Evolutionary conservation across 2,329 filamentous ascomycete species (phyloP), one percentile per base, ranked within the genome.

Genomic region (Microdochium trichocladiopsis): DNA sequence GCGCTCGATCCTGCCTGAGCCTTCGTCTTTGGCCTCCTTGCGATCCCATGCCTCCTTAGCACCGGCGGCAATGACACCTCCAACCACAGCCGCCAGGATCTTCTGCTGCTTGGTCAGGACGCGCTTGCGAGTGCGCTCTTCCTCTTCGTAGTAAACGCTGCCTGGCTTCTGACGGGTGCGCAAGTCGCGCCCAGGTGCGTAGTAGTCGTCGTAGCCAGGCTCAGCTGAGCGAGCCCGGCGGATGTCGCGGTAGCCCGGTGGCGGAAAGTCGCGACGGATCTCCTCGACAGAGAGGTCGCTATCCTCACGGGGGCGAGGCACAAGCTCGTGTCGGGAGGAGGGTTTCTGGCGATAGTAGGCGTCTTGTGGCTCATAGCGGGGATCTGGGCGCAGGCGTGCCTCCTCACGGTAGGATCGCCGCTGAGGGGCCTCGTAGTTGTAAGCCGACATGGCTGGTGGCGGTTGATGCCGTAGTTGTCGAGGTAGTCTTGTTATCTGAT

Each of bases 191-290:
- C 71, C 70, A 56, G 74, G 72, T 56, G 76, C 72, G 56, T 82
- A 76, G 63, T 83, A 80, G 53, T 84, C 79, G 65, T 84, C 79
- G 61, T 82, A 75, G 55, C 73, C 72, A 47, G 78, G 75, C 52
- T 85, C 84, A 52, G 79, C 79, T 6, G 86, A 88, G 60, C 84
- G 79, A 59, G 85, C 75, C 53, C 86, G 80, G 58, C 82, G 79
- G 36, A 78, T 63, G 55, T 80, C 79, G 52, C 69, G 57, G 55
- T 75, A 73, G 36, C 78, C 83, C 5, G 85, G 86, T 6, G 90
- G 88, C 28, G 89, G 89, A 62, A 95, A 95, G 60, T 95, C 88
- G 59, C 90, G 84, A 57, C 83, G 83, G 55, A 95, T 83, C 70
- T 95, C 89, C 71, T 96, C 92, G 64, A 95, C 71, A 2, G 85